These are phyloP conservation scores for Isabelozyma heimii DNA, from an alignment of 805 yeast genomes.

Conservation along the genomic window DNA sequence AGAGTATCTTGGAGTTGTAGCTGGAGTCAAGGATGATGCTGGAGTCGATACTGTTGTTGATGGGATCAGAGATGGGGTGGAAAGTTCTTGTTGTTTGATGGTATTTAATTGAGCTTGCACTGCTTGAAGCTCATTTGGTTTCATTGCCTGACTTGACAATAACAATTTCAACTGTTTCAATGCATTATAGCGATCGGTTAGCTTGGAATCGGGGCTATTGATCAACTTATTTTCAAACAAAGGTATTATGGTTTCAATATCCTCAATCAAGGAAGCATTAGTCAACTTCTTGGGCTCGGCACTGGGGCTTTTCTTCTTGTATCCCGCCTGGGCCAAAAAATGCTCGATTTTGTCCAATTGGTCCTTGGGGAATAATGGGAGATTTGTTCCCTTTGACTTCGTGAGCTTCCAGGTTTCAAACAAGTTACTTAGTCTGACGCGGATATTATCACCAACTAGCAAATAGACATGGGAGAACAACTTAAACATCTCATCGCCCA, in stretches of 20 bases:
- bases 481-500: constrained; percentile 67
- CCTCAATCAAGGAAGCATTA: constrained; percentile 24
- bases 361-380: constrained; percentile 69
- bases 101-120: constrained; percentile 36
- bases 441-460: constrained; percentile 70
- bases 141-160: constrained; percentile 35
- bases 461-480: constrained; percentile 75
- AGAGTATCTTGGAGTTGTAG: constrained; percentile 5
- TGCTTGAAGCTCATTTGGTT: constrained; percentile 31
- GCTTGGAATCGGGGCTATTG: constrained; percentile 36
- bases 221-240: constrained; percentile 40
- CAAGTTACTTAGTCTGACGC: constrained; percentile 70
- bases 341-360: constrained; percentile 70
- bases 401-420: constrained; percentile 87
- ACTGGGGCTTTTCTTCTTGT: constrained; percentile 7
- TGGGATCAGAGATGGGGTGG: background rate
- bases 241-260: constrained; percentile 37
- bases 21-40: constrained; percentile 9
- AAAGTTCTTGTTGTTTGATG: constrained; percentile 33
- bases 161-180: constrained; percentile 42
- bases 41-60: constrained; percentile 7
- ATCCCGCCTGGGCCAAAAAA: constrained; percentile 50
- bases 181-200: constrained; percentile 43
- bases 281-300: constrained; percentile 10
- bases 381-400: constrained; percentile 52